Percentiles rank a stretch among this genome's conserved stretches.
Evolutionary conservation across 768 basidiomycete genomes (phyloP).

Genomic region (Boletus reticulatus): DNA sequence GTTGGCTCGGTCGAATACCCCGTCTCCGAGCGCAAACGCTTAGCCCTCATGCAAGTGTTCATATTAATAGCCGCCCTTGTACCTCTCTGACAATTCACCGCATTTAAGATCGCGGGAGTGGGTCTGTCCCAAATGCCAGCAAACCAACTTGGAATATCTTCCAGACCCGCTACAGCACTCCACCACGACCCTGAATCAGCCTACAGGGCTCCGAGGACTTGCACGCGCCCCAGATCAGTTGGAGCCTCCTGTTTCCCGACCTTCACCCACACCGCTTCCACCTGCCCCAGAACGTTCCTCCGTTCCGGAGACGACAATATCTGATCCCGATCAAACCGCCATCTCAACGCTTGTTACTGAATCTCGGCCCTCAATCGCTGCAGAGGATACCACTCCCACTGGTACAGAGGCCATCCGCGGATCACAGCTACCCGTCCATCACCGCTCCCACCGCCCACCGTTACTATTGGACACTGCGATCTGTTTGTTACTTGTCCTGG

Average conservation of each 20-base stretch:
- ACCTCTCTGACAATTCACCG: slow-evolving; percentile 9
- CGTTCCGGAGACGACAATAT: slow-evolving; percentile 8
- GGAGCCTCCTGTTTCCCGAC: slow-evolving; percentile 16
- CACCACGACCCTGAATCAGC: slow-evolving; percentile 13
- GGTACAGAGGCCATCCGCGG: slow-evolving; percentile 18
- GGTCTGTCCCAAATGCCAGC: slow-evolving; percentile 72
- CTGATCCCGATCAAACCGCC: slow-evolving; percentile 17
- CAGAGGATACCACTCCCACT: slow-evolving; percentile 9
- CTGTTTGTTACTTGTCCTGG: slow-evolving; percentile 65
- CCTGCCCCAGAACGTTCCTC: slow-evolving; percentile 19
- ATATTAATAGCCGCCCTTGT: slow-evolving; percentile 8
- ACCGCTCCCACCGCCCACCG: slow-evolving; percentile 44
- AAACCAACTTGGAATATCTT: slow-evolving; percentile 64
- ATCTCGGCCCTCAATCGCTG: slow-evolving; percentile 7
- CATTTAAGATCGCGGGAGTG: slow-evolving; percentile 70
- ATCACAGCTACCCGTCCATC: slow-evolving; percentile 11
- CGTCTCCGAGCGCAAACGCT: slow-evolving; percentile 66
- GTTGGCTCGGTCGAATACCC: slow-evolving; percentile 88
- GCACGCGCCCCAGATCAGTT: slow-evolving; percentile 11
- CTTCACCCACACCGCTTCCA: slow-evolving; percentile 13
- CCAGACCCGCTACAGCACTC: slow-evolving; percentile 53
- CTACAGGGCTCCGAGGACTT: slow-evolving; percentile 24
- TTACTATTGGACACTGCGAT: slow-evolving; percentile 72
- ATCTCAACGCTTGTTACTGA: slow-evolving; percentile 15
- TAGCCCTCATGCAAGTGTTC: slow-evolving; percentile 66